Evolutionary conservation across 1,284 basidiomycete genomes (phyloP), one percentile per base, ranked within the genome.

Genomic region (Leccinum subrobustum): DNA sequence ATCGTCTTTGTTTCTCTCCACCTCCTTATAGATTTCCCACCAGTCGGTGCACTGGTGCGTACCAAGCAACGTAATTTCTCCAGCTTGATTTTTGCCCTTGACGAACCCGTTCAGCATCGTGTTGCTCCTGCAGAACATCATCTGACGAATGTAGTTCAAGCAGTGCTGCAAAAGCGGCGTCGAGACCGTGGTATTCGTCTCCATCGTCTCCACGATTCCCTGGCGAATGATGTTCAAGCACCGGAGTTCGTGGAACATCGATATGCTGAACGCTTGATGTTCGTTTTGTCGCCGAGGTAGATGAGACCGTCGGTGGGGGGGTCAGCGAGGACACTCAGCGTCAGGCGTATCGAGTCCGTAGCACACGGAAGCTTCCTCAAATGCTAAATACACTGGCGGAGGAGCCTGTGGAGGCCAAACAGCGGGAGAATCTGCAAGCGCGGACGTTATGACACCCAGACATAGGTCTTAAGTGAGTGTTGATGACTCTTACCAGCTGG

Each of bases 131-230:
- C 58, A 59, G 25, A 59, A 51, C 3, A 51, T 42, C 58, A 59
- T 59, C 20, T 59, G 58, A 9, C 58, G 47, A 29, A 59, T 29
- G 55, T 29, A 29, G 58, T 59, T 59, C n/a, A 57, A 48, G 54
- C 58, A 59, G 55, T 59, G 58, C 3, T 58, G 25, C 23, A 59
- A 23, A 31, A 59, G 58, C 33, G 47, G 44, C 6, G 29, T 20
- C 1, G 57, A 47, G 29, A 47, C 8, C 16, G 57, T 56, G 20
- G 14, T 4, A 11, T 58, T 47, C 29, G 52, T 37, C 27, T 56
- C 11, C 23, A 58, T 56, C 11, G 29, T 16, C 39, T 58, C 52
- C 31, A 47, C 6, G 52, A 58, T 23, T 14, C 52, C 57, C 9
- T 58, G 27, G 29, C 57, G 57, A 56, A 58, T 27, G 20, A 59